These are phyloP conservation scores for Marasmius sp. DNA, from an alignment of 1,284 basidiomycete genomes.

Conservation along the genomic window DNA sequence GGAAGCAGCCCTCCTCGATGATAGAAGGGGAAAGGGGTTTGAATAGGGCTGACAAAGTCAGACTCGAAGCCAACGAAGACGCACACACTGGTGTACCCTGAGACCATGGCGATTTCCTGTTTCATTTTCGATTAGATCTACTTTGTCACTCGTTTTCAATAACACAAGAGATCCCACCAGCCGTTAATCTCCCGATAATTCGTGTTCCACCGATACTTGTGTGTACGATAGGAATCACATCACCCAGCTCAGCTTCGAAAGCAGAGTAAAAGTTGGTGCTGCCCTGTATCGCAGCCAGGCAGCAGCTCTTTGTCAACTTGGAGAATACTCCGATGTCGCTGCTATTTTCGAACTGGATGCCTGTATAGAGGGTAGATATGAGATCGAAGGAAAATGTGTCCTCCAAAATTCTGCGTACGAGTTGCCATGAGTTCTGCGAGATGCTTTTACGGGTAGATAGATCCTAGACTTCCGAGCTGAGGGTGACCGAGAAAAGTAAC, in stretches of 20 bases:
- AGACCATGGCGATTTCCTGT: constrained; percentile 93
- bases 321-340: constrained; percentile 95
- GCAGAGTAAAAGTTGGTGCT: constrained; percentile 98
- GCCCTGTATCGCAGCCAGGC: constrained; percentile 89
- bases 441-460: too few relatives aligned
- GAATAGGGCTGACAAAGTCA: too few relatives aligned
- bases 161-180: constrained; percentile 52
- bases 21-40: too few relatives aligned
- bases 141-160: neutral
- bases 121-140: neutral
- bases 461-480: too few relatives aligned
- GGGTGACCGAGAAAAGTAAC: too few relatives aligned
- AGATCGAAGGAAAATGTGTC: neutral
- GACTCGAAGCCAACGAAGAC: too few relatives aligned
- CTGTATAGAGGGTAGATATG: constrained; percentile 36
- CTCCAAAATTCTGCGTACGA: constrained; percentile 2
- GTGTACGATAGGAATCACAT: constrained; percentile 96
- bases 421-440: constrained; percentile 8
- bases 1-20: too few relatives aligned
- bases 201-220: constrained; percentile 95
- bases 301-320: constrained; percentile 96
- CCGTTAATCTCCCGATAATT: constrained; percentile 91
- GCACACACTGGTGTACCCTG: too few relatives aligned
- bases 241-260: constrained; percentile 93
- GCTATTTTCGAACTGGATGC: constrained; percentile 95